phyloP scores from a whole-genome alignment of 805 yeast genomes.

The Sugiyamaella americana region DNA sequence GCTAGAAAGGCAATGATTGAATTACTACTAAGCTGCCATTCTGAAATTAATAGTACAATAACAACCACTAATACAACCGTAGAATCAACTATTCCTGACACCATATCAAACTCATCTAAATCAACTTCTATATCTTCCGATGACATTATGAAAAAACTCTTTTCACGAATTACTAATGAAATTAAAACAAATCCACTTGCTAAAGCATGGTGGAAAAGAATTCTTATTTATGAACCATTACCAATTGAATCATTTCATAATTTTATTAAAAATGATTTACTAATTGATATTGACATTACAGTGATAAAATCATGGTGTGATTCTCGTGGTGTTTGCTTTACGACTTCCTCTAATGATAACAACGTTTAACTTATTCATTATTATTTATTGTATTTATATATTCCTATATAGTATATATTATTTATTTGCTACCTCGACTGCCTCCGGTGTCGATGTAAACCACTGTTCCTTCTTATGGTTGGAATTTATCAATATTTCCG shows the following conservation, averaged over 20 bases:
- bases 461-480: too few relatives aligned
- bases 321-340: conserved; percentile 8
- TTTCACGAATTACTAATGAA: conserved; percentile 6
- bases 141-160: conserved; percentile 4
- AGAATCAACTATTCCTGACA: neutral
- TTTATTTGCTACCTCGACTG: too few relatives aligned
- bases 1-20: conserved; percentile 12
- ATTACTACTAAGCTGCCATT: conserved; percentile 3
- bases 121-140: neutral
- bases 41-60: too few relatives aligned
- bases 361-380: too few relatives aligned
- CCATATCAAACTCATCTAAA: neutral
- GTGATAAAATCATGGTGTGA: conserved; percentile 13
- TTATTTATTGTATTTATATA: too few relatives aligned
- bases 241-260: conserved; percentile 9
- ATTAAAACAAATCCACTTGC: conserved; percentile 10
- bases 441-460: too few relatives aligned
- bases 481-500: too few relatives aligned
- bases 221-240: conserved; percentile 11
- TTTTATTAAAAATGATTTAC: conserved; percentile 4
- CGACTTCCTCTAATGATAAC: too few relatives aligned
- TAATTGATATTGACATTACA: conserved; percentile 2
- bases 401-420: too few relatives aligned
- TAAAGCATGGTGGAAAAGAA: conserved; percentile 13
- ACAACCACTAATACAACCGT: neutral